Conservation (phyloP, 164 flowering plant species). For the Liquidambar formosana region DNA sequence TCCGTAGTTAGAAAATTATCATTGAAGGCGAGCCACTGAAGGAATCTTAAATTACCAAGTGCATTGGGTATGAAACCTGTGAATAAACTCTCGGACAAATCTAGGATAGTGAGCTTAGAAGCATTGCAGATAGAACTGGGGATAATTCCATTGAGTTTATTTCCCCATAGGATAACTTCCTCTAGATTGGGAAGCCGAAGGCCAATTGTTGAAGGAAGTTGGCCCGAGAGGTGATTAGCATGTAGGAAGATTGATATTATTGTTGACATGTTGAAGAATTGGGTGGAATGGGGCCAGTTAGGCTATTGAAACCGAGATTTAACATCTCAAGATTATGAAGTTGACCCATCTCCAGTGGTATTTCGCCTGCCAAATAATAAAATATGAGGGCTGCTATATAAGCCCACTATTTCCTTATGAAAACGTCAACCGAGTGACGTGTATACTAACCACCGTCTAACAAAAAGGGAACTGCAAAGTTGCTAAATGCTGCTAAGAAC, state of each 20-base stretch:
- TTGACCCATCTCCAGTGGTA: too few species aligned
- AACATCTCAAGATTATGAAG: too few species aligned
- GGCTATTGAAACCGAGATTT: not conserved
- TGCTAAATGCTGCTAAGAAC: too few species aligned
- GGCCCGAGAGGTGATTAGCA: conserved; percentile 7
- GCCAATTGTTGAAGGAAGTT: conserved; percentile 21
- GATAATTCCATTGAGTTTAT: conserved; percentile 25
- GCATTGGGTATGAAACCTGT: conserved; percentile 27
- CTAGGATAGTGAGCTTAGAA: conserved; percentile 17
- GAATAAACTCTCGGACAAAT: conserved; percentile 18
- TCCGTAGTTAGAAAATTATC: conserved; percentile 16
- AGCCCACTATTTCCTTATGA: too few species aligned
- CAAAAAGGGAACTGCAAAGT: too few species aligned
- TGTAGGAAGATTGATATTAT: not conserved
- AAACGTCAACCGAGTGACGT: too few species aligned
- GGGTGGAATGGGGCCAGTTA: not conserved
- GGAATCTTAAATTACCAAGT: conserved; percentile 24
- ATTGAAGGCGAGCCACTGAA: conserved; percentile 7
- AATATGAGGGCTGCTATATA: too few species aligned
- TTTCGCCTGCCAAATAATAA: too few species aligned
- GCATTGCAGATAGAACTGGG: conserved; percentile 29
- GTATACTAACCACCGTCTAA: too few species aligned
- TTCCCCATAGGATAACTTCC: conserved; percentile 9
- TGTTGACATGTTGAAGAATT: conserved; percentile 7
- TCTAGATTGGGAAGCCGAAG: conserved; percentile 20